Percentiles rank a stretch among this genome's conserved stretches.
These are phyloP conservation scores for Melampsora abietis-canadensis DNA, from an alignment of 1,284 basidiomycete genomes.

Conservation along the genomic window DNA sequence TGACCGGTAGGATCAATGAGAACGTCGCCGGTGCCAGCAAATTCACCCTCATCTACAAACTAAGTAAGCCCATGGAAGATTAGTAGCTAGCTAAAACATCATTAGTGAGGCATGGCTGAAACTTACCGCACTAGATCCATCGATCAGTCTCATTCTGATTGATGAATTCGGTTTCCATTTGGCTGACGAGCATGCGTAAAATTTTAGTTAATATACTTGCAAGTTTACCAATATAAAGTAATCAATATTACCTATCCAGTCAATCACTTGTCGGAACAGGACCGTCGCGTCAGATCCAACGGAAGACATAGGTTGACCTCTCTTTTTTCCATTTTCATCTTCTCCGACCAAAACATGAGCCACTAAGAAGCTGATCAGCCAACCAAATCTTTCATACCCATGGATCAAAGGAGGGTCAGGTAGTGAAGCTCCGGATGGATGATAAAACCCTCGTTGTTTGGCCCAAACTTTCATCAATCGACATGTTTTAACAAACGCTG, in stretches of 20 bases:
- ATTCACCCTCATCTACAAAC: constrained; percentile 56
- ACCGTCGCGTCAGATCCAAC: constrained; percentile 16
- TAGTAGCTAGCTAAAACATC: not conserved
- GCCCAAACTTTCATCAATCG: constrained; percentile 39
- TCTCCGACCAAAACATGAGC: constrained; percentile 35
- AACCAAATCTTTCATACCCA: constrained; percentile 37
- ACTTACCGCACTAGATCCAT: constrained; percentile 26
- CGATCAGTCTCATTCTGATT: constrained; percentile 23
- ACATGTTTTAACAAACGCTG: constrained; percentile 33
- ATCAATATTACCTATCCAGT: constrained; percentile 29
- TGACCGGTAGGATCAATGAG: constrained; percentile 34
- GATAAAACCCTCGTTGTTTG: constrained; percentile 19
- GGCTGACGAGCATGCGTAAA: not conserved
- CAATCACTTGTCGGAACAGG: constrained; percentile 38
- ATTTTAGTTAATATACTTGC: not conserved
- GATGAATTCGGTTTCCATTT: constrained; percentile 32
- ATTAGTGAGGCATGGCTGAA: not conserved
- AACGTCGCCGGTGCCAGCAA: constrained; percentile 54
- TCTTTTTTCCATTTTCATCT: constrained; percentile 20
- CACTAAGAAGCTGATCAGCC: constrained; percentile 35
- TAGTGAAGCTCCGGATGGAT: not conserved
- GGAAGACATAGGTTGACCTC: not conserved
- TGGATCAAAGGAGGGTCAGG: not conserved
- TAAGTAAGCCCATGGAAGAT: not conserved
- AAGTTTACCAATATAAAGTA: not conserved